Evolutionary conservation across 345 rosid species (phyloP).

Genomic region (Syzygium oleosum): DNA sequence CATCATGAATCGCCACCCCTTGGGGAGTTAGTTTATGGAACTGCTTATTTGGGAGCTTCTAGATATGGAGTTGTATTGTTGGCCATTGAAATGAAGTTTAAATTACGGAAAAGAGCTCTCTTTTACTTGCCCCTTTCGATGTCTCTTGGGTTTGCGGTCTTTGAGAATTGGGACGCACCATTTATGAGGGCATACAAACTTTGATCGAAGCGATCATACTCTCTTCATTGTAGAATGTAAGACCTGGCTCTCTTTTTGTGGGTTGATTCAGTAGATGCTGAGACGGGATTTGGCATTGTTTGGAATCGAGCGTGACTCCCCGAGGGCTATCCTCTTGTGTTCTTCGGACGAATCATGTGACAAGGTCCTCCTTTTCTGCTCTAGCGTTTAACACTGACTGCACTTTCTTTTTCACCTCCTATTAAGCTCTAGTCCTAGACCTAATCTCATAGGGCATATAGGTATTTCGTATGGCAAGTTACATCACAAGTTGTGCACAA

Average conservation of each 20-base stretch:
- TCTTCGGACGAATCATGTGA: conserved; percentile 82
- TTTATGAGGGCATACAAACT: not conserved
- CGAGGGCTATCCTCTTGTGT: conserved; percentile 79
- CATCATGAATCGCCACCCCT: not conserved
- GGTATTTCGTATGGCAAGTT: conserved; percentile 84
- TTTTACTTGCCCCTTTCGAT: not conserved
- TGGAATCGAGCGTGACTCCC: conserved; percentile 68
- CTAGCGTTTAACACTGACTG: not conserved
- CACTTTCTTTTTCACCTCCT: not conserved
- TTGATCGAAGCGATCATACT: not conserved
- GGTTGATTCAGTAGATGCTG: conserved; percentile 36
- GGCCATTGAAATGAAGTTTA: not conserved
- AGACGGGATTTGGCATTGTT: conserved; percentile 59
- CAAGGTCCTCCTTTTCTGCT: conserved; percentile 39
- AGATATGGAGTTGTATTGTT: not conserved
- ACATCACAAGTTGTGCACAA: conserved; percentile 67
- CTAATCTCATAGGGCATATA: conserved; percentile 9
- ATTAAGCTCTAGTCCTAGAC: not conserved
- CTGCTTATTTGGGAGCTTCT: not conserved
- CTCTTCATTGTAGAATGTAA: not conserved
- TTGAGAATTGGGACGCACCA: not conserved
- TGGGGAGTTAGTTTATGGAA: not conserved
- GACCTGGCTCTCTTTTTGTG: not conserved
- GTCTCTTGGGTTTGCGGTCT: not conserved
- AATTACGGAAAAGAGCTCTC: not conserved